Evolutionary conservation across 2,329 filamentous ascomycete genomes (phyloP), one percentile per base, ranked within the genome.

Genomic region (Teratosphaeria epicoccoides): DNA sequence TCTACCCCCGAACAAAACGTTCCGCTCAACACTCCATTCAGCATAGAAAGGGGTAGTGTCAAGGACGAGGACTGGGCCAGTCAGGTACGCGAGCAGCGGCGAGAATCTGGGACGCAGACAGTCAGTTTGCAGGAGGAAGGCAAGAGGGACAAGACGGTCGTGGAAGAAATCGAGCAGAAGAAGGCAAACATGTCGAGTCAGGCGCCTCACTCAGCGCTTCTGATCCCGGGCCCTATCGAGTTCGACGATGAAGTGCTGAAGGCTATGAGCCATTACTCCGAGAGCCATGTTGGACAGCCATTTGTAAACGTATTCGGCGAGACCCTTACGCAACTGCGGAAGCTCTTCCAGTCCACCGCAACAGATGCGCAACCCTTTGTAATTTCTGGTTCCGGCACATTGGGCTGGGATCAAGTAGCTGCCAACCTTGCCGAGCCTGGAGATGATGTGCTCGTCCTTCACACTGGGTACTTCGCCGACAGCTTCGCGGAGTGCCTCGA

Each of bases 221-320:
- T 98, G 73, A 97, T 98, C 66, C 93, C 93, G 47, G 93, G 93
- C 58, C 93, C 93, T 66, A 95, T 97, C 70, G 91, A 97, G 75
- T 96, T 96, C 68, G 91, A 96, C 70, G 91, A 97, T 91, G 89
- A 84, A 46, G 91, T 97, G 55, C 82, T 96, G 49, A 81, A 90
- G 71, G 88, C 89, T 55, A 96, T 96, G 91, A 85, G 86, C 76
- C 89, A 95, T 73, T 95, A 85, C 75, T 91, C 87, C 70, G 89
- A 98, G 79, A 94, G 87, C 70, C 93, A 98, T 72, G 89, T 96
- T 63, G 87, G 87, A 53, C 81, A 84, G 49, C 85, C 82, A 53
- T 98, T 98, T 66, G 88, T 97, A 63, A 84, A 87, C 61, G 83
- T 80, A 60, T 98, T 98, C 68, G 87, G 91, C 68, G 91, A 98